Evolutionary conservation across 495 filamentous ascomycete species (phyloP).

Genomic region (Lasiosphaeria hispida): DNA sequence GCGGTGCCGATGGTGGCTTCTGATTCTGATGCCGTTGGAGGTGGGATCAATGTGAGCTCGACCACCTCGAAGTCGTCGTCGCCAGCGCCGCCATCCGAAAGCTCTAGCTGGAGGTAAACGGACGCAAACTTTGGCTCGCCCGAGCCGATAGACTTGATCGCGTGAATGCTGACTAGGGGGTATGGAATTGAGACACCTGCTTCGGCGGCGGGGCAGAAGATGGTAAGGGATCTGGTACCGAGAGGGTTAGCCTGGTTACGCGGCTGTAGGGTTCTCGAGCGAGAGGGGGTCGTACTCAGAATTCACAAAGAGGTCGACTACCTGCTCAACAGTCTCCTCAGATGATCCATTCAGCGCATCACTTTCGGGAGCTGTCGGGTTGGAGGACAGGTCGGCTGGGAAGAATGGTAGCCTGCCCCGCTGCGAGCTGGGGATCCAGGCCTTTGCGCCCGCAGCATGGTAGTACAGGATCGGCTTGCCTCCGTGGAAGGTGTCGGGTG

Average conservation of each 20-base stretch:
- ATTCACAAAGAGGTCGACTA: slow-evolving; percentile 72
- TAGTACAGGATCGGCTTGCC: slow-evolving; percentile 79
- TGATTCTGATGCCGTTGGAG: slow-evolving; percentile 17
- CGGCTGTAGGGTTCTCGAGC: not conserved
- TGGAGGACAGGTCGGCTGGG: slow-evolving; percentile 30
- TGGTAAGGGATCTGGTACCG: slow-evolving; percentile 62
- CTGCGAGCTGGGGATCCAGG: slow-evolving; percentile 50
- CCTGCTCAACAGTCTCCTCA: slow-evolving; percentile 41
- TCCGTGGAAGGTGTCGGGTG: slow-evolving; percentile 77
- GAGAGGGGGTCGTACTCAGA: slow-evolving; percentile 60
- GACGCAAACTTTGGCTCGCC: slow-evolving; percentile 44
- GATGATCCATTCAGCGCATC: slow-evolving; percentile 31
- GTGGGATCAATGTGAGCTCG: slow-evolving; percentile 72
- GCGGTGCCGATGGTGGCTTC: slow-evolving; percentile 16
- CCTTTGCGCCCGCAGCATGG: slow-evolving; percentile 60
- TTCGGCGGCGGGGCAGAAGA: slow-evolving; percentile 61
- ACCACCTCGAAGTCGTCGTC: slow-evolving; percentile 70
- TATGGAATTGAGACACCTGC: slow-evolving; percentile 80
- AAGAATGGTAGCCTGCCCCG: slow-evolving; percentile 52
- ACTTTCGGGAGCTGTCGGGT: slow-evolving; percentile 33
- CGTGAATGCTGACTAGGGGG: slow-evolving; percentile 83
- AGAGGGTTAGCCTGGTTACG: slow-evolving; percentile 14
- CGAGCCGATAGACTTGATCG: slow-evolving; percentile 59
- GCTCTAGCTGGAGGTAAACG: slow-evolving; percentile 78
- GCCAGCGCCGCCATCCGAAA: slow-evolving; percentile 51